Evolutionary conservation across 2,329 filamentous ascomycete genomes (phyloP).

Genomic region (Ceratocystis huliohia): DNA sequence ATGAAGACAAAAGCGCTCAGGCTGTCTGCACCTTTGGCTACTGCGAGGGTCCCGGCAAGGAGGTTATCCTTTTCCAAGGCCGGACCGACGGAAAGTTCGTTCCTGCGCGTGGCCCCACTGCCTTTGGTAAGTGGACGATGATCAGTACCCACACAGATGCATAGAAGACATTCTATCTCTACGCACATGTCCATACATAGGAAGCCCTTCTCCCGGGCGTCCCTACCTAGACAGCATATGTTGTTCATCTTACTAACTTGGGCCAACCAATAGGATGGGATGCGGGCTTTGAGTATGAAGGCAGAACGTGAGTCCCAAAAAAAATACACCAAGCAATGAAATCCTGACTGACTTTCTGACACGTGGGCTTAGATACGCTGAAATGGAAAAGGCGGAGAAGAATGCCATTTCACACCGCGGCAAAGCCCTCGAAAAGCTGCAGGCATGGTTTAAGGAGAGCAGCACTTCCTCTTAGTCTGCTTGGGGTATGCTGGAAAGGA

Average conservation of each 20-base stretch:
- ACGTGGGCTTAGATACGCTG: constrained; percentile 51
- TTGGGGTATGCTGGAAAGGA: background rate
- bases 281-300: constrained; percentile 86
- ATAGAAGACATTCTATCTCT: background rate
- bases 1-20: constrained; percentile 80
- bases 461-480: background rate
- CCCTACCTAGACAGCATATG: too few relatives aligned
- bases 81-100: constrained; percentile 78
- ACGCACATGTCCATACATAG: background rate
- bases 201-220: too few relatives aligned
- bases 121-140: constrained; percentile 55
- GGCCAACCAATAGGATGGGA: constrained; percentile 64
- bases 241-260: constrained; percentile 2
- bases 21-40: constrained; percentile 96
- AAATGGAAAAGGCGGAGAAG: constrained; percentile 82
- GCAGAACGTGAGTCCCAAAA: constrained; percentile 50
- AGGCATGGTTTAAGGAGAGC: constrained; percentile 57
- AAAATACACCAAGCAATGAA: background rate
- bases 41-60: constrained; percentile 68
- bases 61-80: constrained; percentile 83
- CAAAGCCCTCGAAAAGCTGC: constrained; percentile 76
- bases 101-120: constrained; percentile 60
- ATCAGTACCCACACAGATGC: background rate
- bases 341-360: background rate
- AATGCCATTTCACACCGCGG: constrained; percentile 88